Evolutionary conservation across 345 rosid species (phyloP).

Genomic region (Jatropha curcas): DNA sequence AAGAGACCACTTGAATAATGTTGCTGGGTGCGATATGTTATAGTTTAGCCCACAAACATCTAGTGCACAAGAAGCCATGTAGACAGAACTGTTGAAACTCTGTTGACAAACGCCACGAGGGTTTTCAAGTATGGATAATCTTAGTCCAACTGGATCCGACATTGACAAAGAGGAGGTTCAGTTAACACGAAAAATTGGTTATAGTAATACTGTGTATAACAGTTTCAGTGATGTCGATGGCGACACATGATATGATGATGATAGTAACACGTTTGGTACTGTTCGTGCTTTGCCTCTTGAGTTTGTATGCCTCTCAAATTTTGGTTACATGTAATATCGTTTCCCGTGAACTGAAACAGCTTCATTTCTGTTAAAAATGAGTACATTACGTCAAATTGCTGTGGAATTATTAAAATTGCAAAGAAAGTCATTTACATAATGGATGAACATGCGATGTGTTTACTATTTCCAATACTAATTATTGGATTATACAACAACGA

Average conservation of each 20-base stretch:
- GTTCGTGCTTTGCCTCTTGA: no score
- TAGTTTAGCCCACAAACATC: conserved; percentile 24
- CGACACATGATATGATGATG: no score
- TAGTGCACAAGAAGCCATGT: conserved; percentile 14
- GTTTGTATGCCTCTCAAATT: no score
- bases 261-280: no score
- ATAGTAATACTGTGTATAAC: background rate
- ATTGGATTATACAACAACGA: no score
- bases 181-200: background rate
- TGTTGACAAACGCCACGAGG: conserved; percentile 30
- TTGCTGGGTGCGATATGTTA: conserved; percentile 17
- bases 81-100: conserved; percentile 28
- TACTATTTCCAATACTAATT: no score
- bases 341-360: background rate
- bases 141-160: background rate
- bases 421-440: background rate
- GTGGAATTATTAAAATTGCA: background rate
- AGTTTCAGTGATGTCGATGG: no score
- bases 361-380: background rate
- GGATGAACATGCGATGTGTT: no score
- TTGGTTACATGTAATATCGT: no score
- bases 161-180: background rate
- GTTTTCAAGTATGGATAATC: background rate
- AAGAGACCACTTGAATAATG: conserved; percentile 18
- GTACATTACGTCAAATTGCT: background rate